Percentiles rank a stretch among this genome's conserved stretches.
phyloP scores from a whole-genome alignment of 2,329 filamentous ascomycete species.

The Microdochium paspali region DNA sequence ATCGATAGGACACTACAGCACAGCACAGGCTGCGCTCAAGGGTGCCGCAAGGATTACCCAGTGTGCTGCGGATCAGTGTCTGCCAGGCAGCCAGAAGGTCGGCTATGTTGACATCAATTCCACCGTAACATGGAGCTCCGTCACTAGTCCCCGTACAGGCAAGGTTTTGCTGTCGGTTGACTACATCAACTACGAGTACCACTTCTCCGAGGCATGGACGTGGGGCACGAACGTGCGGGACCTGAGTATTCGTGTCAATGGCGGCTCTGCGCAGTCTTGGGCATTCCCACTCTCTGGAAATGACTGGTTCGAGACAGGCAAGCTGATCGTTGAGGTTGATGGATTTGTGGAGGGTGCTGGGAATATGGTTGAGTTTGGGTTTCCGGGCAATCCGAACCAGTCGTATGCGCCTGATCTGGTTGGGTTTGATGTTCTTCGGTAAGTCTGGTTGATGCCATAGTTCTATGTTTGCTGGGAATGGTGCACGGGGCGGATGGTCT shows the following conservation, averaged over 20 bases:
- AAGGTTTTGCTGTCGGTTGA: constrained; percentile 33
- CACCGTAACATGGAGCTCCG: constrained; percentile 23
- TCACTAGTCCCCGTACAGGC: constrained; percentile 18
- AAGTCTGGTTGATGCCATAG: not conserved
- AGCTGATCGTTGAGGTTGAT: constrained; percentile 31
- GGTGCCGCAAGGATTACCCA: constrained; percentile 22
- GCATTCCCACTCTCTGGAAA: constrained; percentile 39
- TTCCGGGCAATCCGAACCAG: constrained; percentile 7
- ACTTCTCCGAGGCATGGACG: constrained; percentile 28
- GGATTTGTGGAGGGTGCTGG: constrained; percentile 31
- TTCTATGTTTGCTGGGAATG: no score
- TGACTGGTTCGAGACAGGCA: constrained; percentile 39
- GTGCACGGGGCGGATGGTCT: no score
- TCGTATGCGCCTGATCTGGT: constrained; percentile 31
- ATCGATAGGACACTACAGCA: constrained; percentile 27
- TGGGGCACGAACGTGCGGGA: constrained; percentile 38
- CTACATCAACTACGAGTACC: constrained; percentile 43
- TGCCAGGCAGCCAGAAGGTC: constrained; percentile 32
- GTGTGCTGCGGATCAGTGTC: constrained; percentile 28
- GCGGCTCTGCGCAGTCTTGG: constrained; percentile 27
- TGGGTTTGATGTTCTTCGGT: constrained; percentile 27
- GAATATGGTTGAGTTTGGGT: constrained; percentile 26
- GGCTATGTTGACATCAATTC: constrained; percentile 24
- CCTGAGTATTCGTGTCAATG: constrained; percentile 38
- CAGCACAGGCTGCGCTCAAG: constrained; percentile 21